These are phyloP conservation scores for Camillea tinctor DNA, from an alignment of 2,329 filamentous ascomycete species.

Conservation along the genomic window DNA sequence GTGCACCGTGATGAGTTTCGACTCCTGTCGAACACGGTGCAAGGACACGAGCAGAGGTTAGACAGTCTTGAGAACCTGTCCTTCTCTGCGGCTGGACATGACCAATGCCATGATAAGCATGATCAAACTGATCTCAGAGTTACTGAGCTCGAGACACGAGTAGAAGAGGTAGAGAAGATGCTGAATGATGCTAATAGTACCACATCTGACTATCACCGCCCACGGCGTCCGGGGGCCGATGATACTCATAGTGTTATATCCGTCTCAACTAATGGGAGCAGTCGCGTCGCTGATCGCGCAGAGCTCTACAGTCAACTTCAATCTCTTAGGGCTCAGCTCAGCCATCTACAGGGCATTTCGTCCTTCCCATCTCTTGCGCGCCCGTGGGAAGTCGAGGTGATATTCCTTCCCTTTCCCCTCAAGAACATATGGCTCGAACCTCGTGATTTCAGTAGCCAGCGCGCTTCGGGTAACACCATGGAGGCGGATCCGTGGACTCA, in stretches of 20 bases:
- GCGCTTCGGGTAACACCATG: constrained; percentile 30
- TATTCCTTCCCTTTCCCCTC: constrained; percentile 69
- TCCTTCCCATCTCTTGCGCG: constrained; percentile 59
- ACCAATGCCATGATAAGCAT: constrained; percentile 67
- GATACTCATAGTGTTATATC: constrained; percentile 48
- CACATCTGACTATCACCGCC: constrained; percentile 34
- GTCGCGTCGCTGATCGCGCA: constrained; percentile 39
- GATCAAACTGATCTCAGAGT: constrained; percentile 67
- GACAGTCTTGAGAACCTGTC: constrained; percentile 69
- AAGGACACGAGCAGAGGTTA: constrained; percentile 62
- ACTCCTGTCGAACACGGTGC: constrained; percentile 51
- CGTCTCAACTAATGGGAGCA: constrained; percentile 42
- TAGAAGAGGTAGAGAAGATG: constrained; percentile 58
- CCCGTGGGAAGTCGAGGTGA: constrained; percentile 74
- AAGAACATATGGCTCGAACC: constrained; percentile 54
- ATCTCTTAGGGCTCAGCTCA: constrained; percentile 48
- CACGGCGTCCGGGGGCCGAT: constrained; percentile 39
- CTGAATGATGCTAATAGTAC: constrained; percentile 47
- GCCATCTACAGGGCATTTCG: constrained; percentile 52
- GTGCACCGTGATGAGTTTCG: constrained; percentile 40
- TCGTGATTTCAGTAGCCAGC: constrained; percentile 45
- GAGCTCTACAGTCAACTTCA: constrained; percentile 53
- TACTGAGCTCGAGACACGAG: constrained; percentile 64
- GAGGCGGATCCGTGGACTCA: constrained; percentile 55
- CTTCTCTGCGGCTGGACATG: constrained; percentile 64